Evolutionary conservation across 2,329 filamentous ascomycete species (phyloP), one percentile per base, ranked within the genome.

Genomic region (Venturiaceae sp.): DNA sequence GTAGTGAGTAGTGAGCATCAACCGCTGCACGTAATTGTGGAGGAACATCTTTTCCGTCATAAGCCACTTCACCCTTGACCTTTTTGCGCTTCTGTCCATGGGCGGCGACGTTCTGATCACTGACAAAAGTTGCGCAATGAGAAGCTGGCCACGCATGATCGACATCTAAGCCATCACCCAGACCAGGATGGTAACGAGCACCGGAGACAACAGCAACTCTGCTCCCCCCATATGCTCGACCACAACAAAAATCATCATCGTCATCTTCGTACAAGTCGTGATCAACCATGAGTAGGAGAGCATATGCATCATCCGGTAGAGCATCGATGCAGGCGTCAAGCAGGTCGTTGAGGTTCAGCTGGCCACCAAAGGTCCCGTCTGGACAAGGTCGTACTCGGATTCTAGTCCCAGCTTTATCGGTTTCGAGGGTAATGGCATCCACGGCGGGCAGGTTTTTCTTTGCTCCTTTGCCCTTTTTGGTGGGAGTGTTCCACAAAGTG

Each of bases 241-340:
- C 85, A 61, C 84, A 86, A 57, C 80, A 83, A 64, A 87, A 89
- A 21, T 83, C 79, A 60, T 88, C 85, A 0, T 86, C 80, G 0
- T 85, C 81, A 54, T 78, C 77, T 63, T 87, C 83, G 64, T 83
- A 87, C 14, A 87, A 69, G 64, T 88, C 85, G n/a, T 85, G 79
- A 34, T 83, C 71, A 0, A 80, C 70, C 0, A 87, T 65, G 36
- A 88, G 66, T 0, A 84, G 64, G 1, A 86, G 65, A 0, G 83
- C 75, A 60, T 84, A 83, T 0, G 83, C 84, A 63, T 87, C 80
- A 0, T 63, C 55, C 0, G 83, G 83, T 0, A 87, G 68, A 16
- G 80, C 73, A 1, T 69, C 69, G 1, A 83, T 75, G 0, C 80
- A 74, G 0, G 74, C 78, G 62, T 87, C 83, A 0, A 87, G 72